A percentile compares a stretch with the other conserved stretches of the same genome.
These are phyloP conservation scores for Populus hybrid DNA, from an alignment of 441 rosid species.

Conservation along the genomic window DNA sequence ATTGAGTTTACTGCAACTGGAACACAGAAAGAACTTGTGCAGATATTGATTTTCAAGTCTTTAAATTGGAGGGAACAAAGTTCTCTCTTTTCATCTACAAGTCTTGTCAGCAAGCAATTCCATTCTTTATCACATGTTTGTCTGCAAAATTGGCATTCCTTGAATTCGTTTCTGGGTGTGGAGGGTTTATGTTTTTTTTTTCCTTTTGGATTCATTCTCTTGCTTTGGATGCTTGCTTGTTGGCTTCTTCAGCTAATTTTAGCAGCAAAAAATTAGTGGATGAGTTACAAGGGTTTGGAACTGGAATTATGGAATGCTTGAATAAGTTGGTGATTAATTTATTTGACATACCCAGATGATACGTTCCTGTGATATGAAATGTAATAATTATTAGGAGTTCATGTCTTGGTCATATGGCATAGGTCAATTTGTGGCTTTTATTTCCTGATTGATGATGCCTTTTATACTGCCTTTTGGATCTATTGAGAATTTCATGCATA, in stretches of 20 bases:
- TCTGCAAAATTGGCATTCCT: constrained; percentile 3
- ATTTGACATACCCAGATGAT: background rate
- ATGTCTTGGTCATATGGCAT: background rate
- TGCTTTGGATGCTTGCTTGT: background rate
- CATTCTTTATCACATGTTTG: constrained; percentile 5
- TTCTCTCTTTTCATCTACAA: constrained; percentile 15
- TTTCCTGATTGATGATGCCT: background rate
- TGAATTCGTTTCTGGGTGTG: background rate
- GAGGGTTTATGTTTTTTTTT: background rate
- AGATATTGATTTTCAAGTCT: constrained; percentile 14
- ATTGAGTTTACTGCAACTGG: constrained; percentile 20
- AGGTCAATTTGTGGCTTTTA: background rate
- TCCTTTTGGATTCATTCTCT: background rate
- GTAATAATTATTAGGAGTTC: background rate
- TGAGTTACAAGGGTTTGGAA: background rate
- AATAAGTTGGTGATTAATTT: background rate
- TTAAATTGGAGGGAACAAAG: constrained; percentile 15
- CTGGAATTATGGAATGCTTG: background rate
- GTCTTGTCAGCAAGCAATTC: background rate
- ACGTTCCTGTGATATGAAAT: background rate
- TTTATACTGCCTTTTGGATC: constrained; percentile 3
- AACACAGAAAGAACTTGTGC: constrained; percentile 21
- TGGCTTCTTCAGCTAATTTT: background rate
- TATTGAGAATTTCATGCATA: background rate
- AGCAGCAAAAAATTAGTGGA: background rate